Evolutionary conservation across 768 basidiomycete species (phyloP), one percentile per base, ranked within the genome.

Genomic region (Tulasnella calospora): DNA sequence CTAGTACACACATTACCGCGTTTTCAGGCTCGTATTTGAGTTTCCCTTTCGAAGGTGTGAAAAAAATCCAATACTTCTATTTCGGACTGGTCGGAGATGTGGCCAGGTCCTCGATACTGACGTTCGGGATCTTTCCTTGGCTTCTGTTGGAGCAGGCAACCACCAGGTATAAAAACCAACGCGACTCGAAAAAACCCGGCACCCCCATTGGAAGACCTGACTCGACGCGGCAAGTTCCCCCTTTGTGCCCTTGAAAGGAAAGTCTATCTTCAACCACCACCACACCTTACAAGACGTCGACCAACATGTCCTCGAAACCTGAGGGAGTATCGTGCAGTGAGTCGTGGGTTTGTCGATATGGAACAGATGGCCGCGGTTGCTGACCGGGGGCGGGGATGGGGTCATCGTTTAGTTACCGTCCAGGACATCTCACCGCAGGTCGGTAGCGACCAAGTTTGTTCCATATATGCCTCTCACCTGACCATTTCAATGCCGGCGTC

Each of bases 391-490:
- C 12, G 13, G 2, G 27, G 15, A 19, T 21, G 61, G 12, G 55
- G 46, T 44, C 33, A 23, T 67, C 75, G 27, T n/a, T n/a, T 30
- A 78, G 77, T 78, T 67, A 78, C 67, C n/a, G 71, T 78, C 2
- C 77, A 78, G 40, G 77, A 78, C n/a, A 70, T 71, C 23, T 78
- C 77, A 23, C 77, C 77, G 9, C 70, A 78, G 77, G 77, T 73
- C 30, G 27, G 77, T 47, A 27, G 19, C 55, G n/a, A 27, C 33
- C 7, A 67, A 67, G 23, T 27, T 6, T 46, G 19, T 23, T 30
- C 33, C 27, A 55, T 30, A n/a, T 30, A 44, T 30, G 30, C 41
- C n/a, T 21, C 10, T n/a, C 3, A 15, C 15, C 69, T 47, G 21
- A 71, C 38, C 23, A 36, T 35, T 47, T 27, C 30, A 19, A 35